Percentiles rank a stretch among this genome's conserved stretches.
Evolutionary conservation across 176 grass and related monocot genomes (phyloP).

Genomic region (Cenchrus americanus): DNA sequence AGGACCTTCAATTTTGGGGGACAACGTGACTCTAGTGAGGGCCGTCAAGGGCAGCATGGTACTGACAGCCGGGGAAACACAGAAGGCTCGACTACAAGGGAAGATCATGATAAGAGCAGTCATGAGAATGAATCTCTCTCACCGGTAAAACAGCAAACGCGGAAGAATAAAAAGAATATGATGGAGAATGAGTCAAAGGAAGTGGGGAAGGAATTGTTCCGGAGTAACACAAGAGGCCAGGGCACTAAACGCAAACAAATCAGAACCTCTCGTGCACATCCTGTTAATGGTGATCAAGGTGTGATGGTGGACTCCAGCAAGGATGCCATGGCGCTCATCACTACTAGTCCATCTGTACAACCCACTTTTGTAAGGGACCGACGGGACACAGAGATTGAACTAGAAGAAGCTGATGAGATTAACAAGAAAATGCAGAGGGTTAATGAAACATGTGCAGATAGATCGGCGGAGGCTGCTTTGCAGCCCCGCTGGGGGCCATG

Average conservation of each 20-base stretch:
- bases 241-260: neutral
- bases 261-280: neutral
- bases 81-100: accelerated
- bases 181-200: accelerated
- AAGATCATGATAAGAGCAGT: accelerated
- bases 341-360: neutral
- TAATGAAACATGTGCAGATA: too few relatives aligned
- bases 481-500: neutral
- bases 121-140: neutral
- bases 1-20: neutral
- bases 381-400: accelerated
- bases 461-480: neutral
- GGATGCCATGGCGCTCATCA: neutral
- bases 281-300: neutral
- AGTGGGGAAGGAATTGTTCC: neutral
- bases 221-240: neutral
- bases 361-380: accelerated
- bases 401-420: neutral
- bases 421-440: neutral
- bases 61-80: neutral
- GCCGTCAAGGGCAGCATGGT: neutral
- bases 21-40: neutral
- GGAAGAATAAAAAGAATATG: neutral
- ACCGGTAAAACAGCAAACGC: neutral
- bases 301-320: accelerated